Conservation (phyloP, 2,329 filamentous ascomycete species). For the Cladophialophora carrionii region DNA sequence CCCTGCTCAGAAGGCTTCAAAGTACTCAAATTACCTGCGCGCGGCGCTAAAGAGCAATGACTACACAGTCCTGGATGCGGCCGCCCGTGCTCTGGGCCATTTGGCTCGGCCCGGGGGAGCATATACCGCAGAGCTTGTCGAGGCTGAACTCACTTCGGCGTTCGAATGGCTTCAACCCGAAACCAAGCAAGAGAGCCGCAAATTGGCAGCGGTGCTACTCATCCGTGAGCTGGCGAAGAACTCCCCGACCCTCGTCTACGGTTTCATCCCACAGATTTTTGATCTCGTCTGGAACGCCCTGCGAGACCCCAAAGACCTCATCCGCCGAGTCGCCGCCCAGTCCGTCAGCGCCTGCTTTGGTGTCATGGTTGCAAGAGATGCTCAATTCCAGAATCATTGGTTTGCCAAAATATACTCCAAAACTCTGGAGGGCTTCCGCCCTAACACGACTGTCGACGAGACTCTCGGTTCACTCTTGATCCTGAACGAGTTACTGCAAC, state of each 20-base stretch:
- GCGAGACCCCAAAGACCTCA: conserved; percentile 85
- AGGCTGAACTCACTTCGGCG: conserved; percentile 94
- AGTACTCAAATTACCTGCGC: conserved; percentile 88
- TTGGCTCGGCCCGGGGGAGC: conserved; percentile 91
- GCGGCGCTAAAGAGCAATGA: conserved; percentile 89
- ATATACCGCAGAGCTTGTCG: conserved; percentile 90
- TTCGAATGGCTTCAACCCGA: conserved; percentile 97
- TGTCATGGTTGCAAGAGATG: conserved; percentile 91
- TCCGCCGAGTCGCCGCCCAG: conserved; percentile 87
- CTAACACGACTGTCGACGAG: conserved; percentile 74
- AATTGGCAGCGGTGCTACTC: conserved; percentile 90
- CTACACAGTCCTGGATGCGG: conserved; percentile 84
- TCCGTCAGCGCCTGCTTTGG: conserved; percentile 94
- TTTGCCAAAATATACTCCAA: conserved; percentile 91
- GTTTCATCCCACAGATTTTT: conserved; percentile 92
- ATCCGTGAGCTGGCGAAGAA: conserved; percentile 88
- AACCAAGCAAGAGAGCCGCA: conserved; percentile 78
- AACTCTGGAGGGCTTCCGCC: conserved; percentile 75
- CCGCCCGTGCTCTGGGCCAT: conserved; percentile 84
- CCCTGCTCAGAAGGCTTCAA: conserved; percentile 86
- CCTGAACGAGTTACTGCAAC: conserved; percentile 86
- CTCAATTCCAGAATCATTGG: conserved; percentile 82
- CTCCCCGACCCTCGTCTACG: conserved; percentile 92
- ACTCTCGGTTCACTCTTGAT: conserved; percentile 94
- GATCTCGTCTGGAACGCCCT: conserved; percentile 96